Conservation (phyloP, 2,329 filamentous ascomycete genomes). For the Colletotrichum higginsianum region DNA sequence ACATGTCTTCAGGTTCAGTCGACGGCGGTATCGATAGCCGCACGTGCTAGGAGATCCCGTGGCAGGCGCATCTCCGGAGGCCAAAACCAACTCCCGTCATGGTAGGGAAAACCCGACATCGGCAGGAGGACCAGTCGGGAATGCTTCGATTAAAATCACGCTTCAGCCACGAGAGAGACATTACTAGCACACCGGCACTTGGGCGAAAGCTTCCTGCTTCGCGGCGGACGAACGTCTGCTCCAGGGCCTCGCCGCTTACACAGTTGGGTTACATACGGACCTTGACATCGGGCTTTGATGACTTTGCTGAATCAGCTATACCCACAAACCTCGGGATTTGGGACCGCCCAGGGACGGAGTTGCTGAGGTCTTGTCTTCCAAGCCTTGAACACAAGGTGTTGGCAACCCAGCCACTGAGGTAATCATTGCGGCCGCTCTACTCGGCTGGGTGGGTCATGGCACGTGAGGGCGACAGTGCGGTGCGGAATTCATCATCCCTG, state of each 20-base stretch:
- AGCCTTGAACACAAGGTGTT: not conserved
- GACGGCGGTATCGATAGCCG: not conserved
- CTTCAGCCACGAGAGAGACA: not conserved
- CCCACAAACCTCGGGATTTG: not conserved
- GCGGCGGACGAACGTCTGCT: not conserved
- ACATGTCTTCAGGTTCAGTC: not conserved
- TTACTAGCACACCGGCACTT: not conserved
- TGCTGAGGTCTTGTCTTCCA: conserved; percentile 1
- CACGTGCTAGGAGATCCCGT: not conserved
- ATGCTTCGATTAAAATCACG: not conserved
- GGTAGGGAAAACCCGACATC: not conserved
- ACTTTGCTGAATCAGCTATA: not conserved
- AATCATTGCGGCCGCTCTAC: conserved; percentile 1
- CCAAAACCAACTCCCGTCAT: not conserved
- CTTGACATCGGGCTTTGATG: not conserved
- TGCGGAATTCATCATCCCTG: conserved; percentile 35
- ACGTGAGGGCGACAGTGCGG: conserved; percentile 17
- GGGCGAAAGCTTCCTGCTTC: not conserved
- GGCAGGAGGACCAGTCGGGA: not conserved
- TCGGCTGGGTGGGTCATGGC: not conserved
- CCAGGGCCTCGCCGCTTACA: not conserved
- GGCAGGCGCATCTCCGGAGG: not conserved
- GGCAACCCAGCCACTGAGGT: conserved; percentile 5
- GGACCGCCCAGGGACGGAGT: not conserved
- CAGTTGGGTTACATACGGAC: no score